These are phyloP conservation scores for Leptographium procerum DNA, from an alignment of 2,329 filamentous ascomycete species.

Conservation along the genomic window DNA sequence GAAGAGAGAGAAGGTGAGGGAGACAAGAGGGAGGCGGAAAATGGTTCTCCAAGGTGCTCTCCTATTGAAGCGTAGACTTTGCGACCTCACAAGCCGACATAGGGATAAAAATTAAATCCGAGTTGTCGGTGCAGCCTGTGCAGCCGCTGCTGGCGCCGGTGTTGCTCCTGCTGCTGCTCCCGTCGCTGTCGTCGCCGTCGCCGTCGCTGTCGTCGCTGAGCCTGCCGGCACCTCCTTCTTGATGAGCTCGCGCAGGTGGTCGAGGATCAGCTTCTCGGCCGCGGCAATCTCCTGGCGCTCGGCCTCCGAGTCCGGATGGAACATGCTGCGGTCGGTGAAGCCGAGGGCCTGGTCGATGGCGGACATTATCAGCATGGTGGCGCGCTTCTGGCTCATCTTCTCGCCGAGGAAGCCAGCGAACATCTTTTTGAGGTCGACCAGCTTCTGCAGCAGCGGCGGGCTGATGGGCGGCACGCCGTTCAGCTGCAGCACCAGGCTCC, in stretches of 20 bases:
- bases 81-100: too few species aligned
- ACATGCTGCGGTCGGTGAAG: constrained; percentile 30
- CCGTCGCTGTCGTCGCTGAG: background rate
- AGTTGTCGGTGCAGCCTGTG: too few species aligned
- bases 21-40: too few species aligned
- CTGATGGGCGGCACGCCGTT: constrained; percentile 14
- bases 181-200: background rate
- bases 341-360: constrained; percentile 40
- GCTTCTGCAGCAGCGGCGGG: constrained; percentile 28
- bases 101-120: too few species aligned
- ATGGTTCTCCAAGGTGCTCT: too few species aligned
- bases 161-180: background rate
- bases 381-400: constrained; percentile 27
- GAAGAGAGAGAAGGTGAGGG: too few species aligned
- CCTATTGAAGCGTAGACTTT: too few species aligned
- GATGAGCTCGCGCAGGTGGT: constrained; percentile 15
- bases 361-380: constrained; percentile 36
- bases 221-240: constrained; percentile 10
- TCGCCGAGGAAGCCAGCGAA: constrained; percentile 30
- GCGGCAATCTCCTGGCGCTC: constrained; percentile 19
- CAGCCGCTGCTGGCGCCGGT: too few species aligned
- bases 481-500: constrained; percentile 6
- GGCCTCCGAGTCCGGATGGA: constrained; percentile 15
- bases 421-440: constrained; percentile 34
- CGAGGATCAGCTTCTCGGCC: constrained; percentile 21